Base-by-base conservation (phyloP, 164 flowering plant genomes). In the Taxillus chinensis region DNA sequence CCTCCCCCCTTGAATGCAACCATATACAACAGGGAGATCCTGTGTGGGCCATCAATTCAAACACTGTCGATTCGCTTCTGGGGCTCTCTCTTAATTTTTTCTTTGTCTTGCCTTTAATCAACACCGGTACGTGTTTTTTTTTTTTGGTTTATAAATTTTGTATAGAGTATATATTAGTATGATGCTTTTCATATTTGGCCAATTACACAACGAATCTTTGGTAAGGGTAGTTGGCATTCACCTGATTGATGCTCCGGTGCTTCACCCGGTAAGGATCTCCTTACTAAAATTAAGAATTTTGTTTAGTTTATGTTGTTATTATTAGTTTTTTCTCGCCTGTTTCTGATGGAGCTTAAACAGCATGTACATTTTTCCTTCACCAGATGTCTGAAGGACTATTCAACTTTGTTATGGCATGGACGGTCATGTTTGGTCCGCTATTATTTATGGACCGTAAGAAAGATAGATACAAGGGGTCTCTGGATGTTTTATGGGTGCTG, bases 391-490 rank as follows among this genome's bases (percentile, higher is more conserved):
- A 90, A 79, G 97, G 92, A 46, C 71, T 93, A 53, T 93, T 93
- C 83, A 93, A 93, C 77, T 86, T 93, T 77, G 99, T 93, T 9
- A 80, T 93, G 46, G 99, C 80, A 14, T 93, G 96, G 97, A 93
- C 97, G 3, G 72, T 90, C 73, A 78, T 93, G 96, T 93, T 86
- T 79, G 96, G 96, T 61, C 97, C 99, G 45, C 69, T 93, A 75
- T 76, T 93, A 9, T 93, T 78, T 84, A 88, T 89, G 12, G 99
- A 93, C 71, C 45, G 70, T 15, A 80, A 68, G 69, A 77, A 84
- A 67, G 85, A 79, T 67, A 77, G 89, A 76, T 88, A 75, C 80
- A 84, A 73, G 73, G 82, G 89, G 39, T 93, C 96, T 27, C 74
- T 90, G 1, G 98, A 87, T 60, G 64, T 86, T 39, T 69, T 93